These are phyloP conservation scores for Erysimum cheiri DNA, from an alignment of 441 rosid genomes.

Conservation along the genomic window DNA sequence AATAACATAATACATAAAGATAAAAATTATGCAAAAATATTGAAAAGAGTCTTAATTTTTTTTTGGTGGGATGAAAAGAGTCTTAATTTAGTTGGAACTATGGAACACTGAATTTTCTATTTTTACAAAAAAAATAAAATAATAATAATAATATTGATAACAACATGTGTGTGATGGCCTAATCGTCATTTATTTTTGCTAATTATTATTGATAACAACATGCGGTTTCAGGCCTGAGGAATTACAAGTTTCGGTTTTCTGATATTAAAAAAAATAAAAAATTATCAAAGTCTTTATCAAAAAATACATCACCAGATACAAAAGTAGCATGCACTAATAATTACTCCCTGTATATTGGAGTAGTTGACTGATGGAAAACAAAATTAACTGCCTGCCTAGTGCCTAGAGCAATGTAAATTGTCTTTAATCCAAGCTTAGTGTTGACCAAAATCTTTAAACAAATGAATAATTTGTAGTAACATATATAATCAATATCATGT, in stretches of 20 bases:
- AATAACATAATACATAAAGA: too few relatives aligned
- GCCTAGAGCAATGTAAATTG: slow-evolving; percentile 35
- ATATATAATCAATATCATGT: slow-evolving; percentile 34
- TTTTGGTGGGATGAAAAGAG: too few relatives aligned
- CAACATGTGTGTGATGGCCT: background rate
- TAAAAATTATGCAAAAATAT: too few relatives aligned
- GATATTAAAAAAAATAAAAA: too few relatives aligned
- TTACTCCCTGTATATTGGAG: background rate
- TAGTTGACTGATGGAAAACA: slow-evolving; percentile 14
- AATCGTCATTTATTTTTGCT: background rate
- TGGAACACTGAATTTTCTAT: background rate
- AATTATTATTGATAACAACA: too few relatives aligned
- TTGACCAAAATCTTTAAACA: slow-evolving; percentile 26
- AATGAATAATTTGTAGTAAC: slow-evolving; percentile 17
- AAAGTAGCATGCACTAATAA: background rate
- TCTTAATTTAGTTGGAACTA: background rate
- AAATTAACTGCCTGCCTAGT: slow-evolving; percentile 26
- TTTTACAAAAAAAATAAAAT: too few relatives aligned
- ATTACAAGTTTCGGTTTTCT: too few relatives aligned
- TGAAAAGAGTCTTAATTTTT: too few relatives aligned
- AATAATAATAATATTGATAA: background rate
- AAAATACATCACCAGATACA: background rate
- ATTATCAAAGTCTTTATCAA: too few relatives aligned
- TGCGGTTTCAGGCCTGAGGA: too few relatives aligned
- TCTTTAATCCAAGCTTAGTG: slow-evolving; percentile 30